These are phyloP conservation scores for Yarrowia sp. DNA, from an alignment of 805 yeast genomes.

Conservation along the genomic window DNA sequence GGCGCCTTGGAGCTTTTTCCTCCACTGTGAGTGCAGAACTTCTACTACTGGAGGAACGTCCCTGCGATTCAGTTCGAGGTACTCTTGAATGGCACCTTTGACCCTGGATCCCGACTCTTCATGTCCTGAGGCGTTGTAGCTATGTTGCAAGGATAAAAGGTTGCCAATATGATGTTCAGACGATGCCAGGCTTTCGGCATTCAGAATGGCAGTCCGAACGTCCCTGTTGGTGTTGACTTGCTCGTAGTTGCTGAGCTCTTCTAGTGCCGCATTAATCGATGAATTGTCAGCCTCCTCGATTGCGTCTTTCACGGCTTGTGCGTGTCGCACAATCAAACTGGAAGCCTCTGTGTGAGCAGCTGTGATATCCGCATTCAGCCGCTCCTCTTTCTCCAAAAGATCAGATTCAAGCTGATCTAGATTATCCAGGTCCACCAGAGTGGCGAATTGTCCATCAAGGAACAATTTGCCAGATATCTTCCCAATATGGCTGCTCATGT, in stretches of 20 bases:
- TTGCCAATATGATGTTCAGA: slow-evolving; percentile 23
- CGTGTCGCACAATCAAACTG: slow-evolving; percentile 8
- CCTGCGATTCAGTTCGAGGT: slow-evolving; percentile 13
- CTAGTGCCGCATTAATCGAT: slow-evolving; percentile 4
- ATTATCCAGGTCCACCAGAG: slow-evolving; percentile 9
- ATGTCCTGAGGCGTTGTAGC: neutral
- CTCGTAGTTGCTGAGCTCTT: slow-evolving; percentile 14
- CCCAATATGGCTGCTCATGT: slow-evolving; percentile 31
- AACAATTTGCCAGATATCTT: slow-evolving; percentile 20
- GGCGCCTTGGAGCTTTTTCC: neutral
- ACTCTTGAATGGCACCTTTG: slow-evolving; percentile 15
- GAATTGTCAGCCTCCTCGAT: slow-evolving; percentile 21
- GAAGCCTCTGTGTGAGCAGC: slow-evolving; percentile 5
- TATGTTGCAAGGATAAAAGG: slow-evolving; percentile 14
- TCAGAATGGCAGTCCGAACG: slow-evolving; percentile 4
- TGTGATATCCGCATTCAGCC: slow-evolving; percentile 1
- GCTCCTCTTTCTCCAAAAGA: slow-evolving; percentile 13
- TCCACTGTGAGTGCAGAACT: slow-evolving; percentile 12
- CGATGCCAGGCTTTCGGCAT: slow-evolving; percentile 19
- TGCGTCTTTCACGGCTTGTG: neutral
- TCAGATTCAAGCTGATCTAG: slow-evolving; percentile 8
- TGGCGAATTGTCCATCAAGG: slow-evolving; percentile 20
- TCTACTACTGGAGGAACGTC: slow-evolving; percentile 4
- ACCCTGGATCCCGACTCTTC: neutral
- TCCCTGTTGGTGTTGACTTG: slow-evolving; percentile 10